Percentiles rank a stretch among this genome's conserved stretches.
Evolutionary conservation across 2,329 filamentous ascomycete species (phyloP).

Genomic region (Verticillium dahliae): DNA sequence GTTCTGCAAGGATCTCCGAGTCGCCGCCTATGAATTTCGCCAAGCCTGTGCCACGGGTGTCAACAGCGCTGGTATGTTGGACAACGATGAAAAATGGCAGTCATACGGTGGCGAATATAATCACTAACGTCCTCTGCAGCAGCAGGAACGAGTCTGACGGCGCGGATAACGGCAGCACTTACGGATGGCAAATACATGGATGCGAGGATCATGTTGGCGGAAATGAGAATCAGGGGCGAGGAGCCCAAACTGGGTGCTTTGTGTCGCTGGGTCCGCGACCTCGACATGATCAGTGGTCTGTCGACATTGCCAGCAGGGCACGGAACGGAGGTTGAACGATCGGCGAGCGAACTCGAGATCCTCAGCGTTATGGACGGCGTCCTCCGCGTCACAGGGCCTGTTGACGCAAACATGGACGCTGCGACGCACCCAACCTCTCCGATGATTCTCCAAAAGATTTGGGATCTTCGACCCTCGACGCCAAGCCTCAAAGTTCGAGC

Average conservation of each 20-base stretch:
- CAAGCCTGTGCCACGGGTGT: conserved; percentile 62
- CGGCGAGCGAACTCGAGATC: conserved; percentile 44
- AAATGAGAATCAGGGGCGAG: conserved; percentile 62
- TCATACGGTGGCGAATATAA: background rate
- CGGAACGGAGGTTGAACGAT: conserved; percentile 25
- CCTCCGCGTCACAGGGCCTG: conserved; percentile 55
- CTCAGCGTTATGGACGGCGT: conserved; percentile 58
- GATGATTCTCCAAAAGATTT: conserved; percentile 52
- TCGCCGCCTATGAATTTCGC: conserved; percentile 62
- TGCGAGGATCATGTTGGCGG: conserved; percentile 58
- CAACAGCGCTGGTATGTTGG: conserved; percentile 42
- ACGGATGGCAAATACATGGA: conserved; percentile 60
- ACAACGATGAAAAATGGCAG: background rate
- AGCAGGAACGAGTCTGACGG: conserved; percentile 50
- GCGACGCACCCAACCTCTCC: conserved; percentile 12
- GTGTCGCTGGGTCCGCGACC: conserved; percentile 65
- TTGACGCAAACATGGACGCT: conserved; percentile 39
- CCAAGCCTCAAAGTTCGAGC: conserved; percentile 41
- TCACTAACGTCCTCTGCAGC: background rate
- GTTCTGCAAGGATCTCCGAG: conserved; percentile 58
- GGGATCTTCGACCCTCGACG: conserved; percentile 47
- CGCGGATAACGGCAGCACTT: conserved; percentile 58
- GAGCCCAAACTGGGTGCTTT: conserved; percentile 62
- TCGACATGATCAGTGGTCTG: conserved; percentile 62
- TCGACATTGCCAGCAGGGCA: conserved; percentile 40